phyloP scores from a whole-genome alignment of 2,329 filamentous ascomycete genomes.

The Calonectria multiphialidica region DNA sequence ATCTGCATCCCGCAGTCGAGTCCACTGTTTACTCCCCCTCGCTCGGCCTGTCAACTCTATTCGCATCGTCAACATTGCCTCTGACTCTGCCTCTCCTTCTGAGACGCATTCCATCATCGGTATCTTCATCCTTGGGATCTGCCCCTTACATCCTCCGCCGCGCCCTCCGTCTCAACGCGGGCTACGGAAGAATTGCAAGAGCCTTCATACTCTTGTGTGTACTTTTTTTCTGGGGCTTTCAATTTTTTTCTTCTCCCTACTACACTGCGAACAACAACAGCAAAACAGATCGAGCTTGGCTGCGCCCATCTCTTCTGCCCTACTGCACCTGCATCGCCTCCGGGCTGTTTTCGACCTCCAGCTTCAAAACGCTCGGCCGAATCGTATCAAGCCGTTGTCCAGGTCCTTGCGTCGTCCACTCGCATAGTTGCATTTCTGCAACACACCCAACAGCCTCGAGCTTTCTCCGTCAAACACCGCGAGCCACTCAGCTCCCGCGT shows the following conservation, averaged over 20 bases:
- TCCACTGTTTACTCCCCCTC: conserved; percentile 15
- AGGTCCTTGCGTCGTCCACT: conserved; percentile 42
- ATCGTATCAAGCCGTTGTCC: conserved; percentile 29
- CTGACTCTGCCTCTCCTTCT: conserved; percentile 18
- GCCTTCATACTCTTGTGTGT: neutral
- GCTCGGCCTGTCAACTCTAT: conserved; percentile 32
- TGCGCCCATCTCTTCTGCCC: neutral
- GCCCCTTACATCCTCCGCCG: conserved; percentile 16
- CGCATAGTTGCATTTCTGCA: conserved; percentile 41
- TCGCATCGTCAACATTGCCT: conserved; percentile 26
- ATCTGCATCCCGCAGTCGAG: conserved; percentile 36
- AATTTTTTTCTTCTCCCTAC: neutral
- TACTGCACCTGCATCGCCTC: conserved; percentile 24
- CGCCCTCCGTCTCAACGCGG: conserved; percentile 10
- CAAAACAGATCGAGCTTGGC: neutral
- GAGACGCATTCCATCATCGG: conserved; percentile 35
- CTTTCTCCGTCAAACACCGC: conserved; percentile 47
- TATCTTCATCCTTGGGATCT: conserved; percentile 4
- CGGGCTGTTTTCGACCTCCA: conserved; percentile 37
- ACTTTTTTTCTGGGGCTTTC: no score
- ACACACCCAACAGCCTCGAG: conserved; percentile 33
- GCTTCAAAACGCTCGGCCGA: conserved; percentile 33
- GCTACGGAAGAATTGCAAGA: neutral
- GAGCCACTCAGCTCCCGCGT: conserved; percentile 39
- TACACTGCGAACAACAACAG: neutral